Evolutionary conservation across 2,329 filamentous ascomycete species (phyloP).

Genomic region (Alternaria gansuensis): DNA sequence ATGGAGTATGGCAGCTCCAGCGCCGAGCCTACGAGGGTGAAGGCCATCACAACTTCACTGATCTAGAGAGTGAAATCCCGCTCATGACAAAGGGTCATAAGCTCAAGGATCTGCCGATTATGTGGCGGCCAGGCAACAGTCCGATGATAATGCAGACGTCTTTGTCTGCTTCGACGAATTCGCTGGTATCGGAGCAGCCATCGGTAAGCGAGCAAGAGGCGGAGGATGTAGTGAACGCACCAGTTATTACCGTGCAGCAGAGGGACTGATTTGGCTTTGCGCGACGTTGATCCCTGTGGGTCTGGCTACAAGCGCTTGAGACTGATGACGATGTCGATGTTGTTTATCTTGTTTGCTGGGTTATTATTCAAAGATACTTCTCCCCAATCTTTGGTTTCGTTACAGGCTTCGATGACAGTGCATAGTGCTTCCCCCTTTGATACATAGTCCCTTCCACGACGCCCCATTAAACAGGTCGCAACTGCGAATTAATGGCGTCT

Average conservation of each 20-base stretch:
- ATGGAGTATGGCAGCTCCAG: constrained; percentile 40
- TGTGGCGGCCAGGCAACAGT: constrained; percentile 9
- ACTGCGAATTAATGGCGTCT: constrained; percentile 19
- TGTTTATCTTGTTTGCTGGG: too few relatives aligned
- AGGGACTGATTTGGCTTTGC: neutral
- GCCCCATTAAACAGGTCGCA: constrained; percentile 38
- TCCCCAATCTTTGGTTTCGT: constrained; percentile 7
- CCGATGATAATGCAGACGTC: constrained; percentile 5
- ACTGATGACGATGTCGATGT: neutral
- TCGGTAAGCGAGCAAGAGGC: neutral
- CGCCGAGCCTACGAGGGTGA: constrained; percentile 34
- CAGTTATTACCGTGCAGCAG: neutral
- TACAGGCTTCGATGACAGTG: constrained; percentile 5
- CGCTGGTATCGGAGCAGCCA: neutral
- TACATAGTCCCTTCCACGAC: neutral
- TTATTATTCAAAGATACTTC: constrained; percentile 7
- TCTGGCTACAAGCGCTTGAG: neutral
- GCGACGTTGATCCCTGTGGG: neutral
- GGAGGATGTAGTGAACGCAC: neutral
- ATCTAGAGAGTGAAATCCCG: constrained; percentile 12
- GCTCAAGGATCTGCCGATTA: constrained; percentile 11
- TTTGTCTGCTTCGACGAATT: constrained; percentile 1
- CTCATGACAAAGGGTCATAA: constrained; percentile 14
- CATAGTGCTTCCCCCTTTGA: neutral
- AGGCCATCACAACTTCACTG: constrained; percentile 12